These are phyloP conservation scores for Rosa hybrid DNA, from an alignment of 331 rosid genomes.

Conservation along the genomic window DNA sequence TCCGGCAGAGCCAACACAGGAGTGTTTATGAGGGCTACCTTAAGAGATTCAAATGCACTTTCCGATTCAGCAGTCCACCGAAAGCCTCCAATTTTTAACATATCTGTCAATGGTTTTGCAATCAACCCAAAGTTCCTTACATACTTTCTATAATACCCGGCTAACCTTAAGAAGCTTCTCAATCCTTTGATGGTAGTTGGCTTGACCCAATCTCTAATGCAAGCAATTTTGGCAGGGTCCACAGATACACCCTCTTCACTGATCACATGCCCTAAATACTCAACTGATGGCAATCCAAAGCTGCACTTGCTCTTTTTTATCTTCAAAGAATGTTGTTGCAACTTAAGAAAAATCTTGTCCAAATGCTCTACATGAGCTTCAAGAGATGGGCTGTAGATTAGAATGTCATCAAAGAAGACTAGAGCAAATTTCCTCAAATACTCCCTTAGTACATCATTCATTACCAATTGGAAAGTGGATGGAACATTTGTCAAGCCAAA, in stretches of 20 bases:
- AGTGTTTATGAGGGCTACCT: background rate
- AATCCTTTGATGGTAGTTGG: background rate
- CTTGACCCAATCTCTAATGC: background rate
- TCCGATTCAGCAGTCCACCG: too few species aligned
- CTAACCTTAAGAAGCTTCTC: background rate
- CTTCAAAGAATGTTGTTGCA: background rate
- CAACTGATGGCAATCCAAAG: background rate
- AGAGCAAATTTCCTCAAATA: background rate
- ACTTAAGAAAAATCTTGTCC: background rate
- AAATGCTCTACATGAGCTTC: background rate
- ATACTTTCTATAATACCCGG: background rate
- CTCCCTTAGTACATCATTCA: too few species aligned
- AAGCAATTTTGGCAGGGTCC: background rate
- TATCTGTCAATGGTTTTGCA: background rate
- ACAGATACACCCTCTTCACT: background rate
- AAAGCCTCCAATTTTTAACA: background rate
- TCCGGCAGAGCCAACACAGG: background rate
- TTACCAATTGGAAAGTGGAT: too few species aligned
- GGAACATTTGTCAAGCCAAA: too few species aligned
- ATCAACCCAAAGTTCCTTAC: background rate
- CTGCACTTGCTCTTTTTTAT: background rate
- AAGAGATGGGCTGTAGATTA: background rate
- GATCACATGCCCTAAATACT: background rate
- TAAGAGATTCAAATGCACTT: accelerated
- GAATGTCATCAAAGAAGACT: background rate